These are phyloP conservation scores for Aspergillus funiculosus DNA, from an alignment of 495 filamentous ascomycete genomes.

Conservation along the genomic window DNA sequence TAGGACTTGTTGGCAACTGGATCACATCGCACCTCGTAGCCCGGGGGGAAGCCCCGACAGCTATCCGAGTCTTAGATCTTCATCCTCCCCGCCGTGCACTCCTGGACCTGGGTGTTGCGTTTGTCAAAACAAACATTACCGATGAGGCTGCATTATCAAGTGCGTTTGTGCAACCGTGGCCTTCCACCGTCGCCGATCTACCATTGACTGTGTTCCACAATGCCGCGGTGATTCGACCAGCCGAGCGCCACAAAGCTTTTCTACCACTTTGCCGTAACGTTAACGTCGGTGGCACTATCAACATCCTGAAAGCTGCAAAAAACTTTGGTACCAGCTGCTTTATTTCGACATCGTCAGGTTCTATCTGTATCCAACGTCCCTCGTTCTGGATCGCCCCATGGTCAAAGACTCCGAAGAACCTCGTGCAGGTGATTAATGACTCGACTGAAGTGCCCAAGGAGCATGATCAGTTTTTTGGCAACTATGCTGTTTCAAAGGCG, in stretches of 20 bases:
- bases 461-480: conserved; percentile 48
- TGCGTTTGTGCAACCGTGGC: conserved; percentile 50
- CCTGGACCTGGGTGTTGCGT: conserved; percentile 37
- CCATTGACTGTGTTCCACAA: conserved; percentile 56
- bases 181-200: conserved; percentile 33
- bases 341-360: conserved; percentile 52
- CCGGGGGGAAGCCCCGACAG: conserved; percentile 48
- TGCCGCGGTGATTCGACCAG: conserved; percentile 46
- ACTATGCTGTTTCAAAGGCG: conserved; percentile 50
- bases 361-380: conserved; percentile 37
- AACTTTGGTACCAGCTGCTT: conserved; percentile 46
- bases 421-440: conserved; percentile 44
- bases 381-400: conserved; percentile 48
- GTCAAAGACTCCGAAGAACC: conserved; percentile 31
- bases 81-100: conserved; percentile 36
- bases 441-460: conserved; percentile 38
- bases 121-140: conserved; percentile 49
- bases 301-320: conserved; percentile 45
- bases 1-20: conserved; percentile 53
- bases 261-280: conserved; percentile 46
- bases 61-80: conserved; percentile 52
- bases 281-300: conserved; percentile 49
- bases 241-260: conserved; percentile 41
- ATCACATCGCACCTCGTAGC: conserved; percentile 49
- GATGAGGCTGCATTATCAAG: conserved; percentile 38